Base-by-base conservation (phyloP, 106 monocot species). In the Phalaenopsis aphrodite region DNA sequence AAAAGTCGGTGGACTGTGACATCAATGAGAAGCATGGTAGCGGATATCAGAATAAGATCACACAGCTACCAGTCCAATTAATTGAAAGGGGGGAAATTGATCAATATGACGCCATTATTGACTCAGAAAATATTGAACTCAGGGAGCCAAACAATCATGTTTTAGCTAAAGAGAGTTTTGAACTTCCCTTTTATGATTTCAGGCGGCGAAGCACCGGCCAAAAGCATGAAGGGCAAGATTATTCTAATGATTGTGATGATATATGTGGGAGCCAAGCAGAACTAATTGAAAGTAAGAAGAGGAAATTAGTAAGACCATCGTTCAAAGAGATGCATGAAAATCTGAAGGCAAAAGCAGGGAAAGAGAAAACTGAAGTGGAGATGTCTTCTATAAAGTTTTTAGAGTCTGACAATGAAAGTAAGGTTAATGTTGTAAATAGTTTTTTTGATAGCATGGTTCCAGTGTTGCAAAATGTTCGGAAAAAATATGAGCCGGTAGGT, bases 111-210 rank as follows among this genome's bases (percentile, higher is more conserved):
- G 1, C 0, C 71, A 36, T 71, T 71, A 65, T 24, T 14, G 38
- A 69, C 2, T 2, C 69, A 15, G 38, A 69, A 69, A 3, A 39
- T 39, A 38, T 39, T 39, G 11, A 39, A 69, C 39, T 69, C 15
- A 5, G 8, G 4, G 74, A 74, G 6, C 41, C 4, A 74, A 36
- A 12, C 5, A 74, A 42, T n/a, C 43, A 74, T 18, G 19, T 74
- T 5, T 3, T 43, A 1, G 45, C 15, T 42, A 19, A 74, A 42
- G 41, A 43, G 41, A 45, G 43, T 21, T 74, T 74, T 45, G 74
- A 74, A 45, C 43, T 74, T n/a, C 42, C 74, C 16, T 74, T 74
- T 19, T 74, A 74, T 36, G 45, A 74, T 74, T 74, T 74, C 43
- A 42, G 8, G 43, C 74, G 74, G 3, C 17, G 74, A 21, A 74